These are phyloP conservation scores for Phaffomyces opuntiae DNA, from an alignment of 805 yeast genomes.

Conservation along the genomic window DNA sequence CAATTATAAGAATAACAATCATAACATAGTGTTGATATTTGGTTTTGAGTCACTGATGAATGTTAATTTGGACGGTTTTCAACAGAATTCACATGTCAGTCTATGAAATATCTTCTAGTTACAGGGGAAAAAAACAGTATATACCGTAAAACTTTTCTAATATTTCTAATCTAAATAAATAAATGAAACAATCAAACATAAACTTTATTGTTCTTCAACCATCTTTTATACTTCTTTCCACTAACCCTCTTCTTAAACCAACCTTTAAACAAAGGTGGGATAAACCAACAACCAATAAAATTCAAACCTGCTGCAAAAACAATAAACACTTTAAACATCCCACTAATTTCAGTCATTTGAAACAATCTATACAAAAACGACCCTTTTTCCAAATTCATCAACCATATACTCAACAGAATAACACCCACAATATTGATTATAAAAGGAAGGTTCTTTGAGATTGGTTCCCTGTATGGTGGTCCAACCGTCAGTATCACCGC, in stretches of 20 bases:
- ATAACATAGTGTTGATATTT: no score
- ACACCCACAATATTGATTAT: slow-evolving; percentile 52
- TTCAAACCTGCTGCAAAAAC: slow-evolving; percentile 41
- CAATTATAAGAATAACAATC: no score
- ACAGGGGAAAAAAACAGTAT: no score
- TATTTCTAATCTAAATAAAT: no score
- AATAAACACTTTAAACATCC: slow-evolving; percentile 45
- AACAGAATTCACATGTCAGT: no score
- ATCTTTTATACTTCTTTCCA: slow-evolving; percentile 31
- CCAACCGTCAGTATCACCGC: slow-evolving; percentile 87
- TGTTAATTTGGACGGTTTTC: no score
- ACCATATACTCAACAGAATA: slow-evolving; percentile 36
- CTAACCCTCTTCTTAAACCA: slow-evolving; percentile 30
- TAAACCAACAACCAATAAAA: slow-evolving; percentile 29
- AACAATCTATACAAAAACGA: slow-evolving; percentile 58
- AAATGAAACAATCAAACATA: not conserved
- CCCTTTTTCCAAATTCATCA: slow-evolving; percentile 50
- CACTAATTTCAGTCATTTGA: slow-evolving; percentile 63
- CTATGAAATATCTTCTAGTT: no score
- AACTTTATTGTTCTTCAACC: slow-evolving; percentile 17
- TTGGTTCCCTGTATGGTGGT: slow-evolving; percentile 84
- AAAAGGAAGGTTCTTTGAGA: slow-evolving; percentile 62
- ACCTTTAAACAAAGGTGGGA: slow-evolving; percentile 28
- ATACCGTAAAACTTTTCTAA: no score
- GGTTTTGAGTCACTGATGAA: no score